A percentile compares a stretch with the other conserved stretches of the same genome.
Conservation (phyloP, 1,139 yeast species). For the Sugiyamaella paludigena region DNA sequence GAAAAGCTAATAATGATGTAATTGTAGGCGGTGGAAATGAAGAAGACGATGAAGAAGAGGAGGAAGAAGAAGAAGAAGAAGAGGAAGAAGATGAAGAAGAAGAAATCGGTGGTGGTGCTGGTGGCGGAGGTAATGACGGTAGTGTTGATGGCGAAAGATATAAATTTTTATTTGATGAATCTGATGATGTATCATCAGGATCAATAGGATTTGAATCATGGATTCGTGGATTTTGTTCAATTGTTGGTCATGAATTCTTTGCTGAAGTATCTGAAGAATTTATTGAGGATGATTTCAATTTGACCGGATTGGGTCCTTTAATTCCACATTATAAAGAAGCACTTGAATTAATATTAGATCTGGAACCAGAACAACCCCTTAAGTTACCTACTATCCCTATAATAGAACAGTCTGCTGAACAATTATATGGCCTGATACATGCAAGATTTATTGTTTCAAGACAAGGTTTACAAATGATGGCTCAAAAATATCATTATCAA, state of each 20-base stretch:
- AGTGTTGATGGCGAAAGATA: constrained; percentile 6
- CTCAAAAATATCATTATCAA: constrained; percentile 86
- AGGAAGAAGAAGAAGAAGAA: constrained; percentile 12
- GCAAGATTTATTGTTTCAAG: constrained; percentile 87
- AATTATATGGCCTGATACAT: constrained; percentile 89
- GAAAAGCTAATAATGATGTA: too few species aligned
- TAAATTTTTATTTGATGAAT: constrained; percentile 8
- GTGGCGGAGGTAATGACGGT: constrained; percentile 6
- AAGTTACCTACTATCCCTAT: constrained; percentile 69
- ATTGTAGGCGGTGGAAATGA: not conserved
- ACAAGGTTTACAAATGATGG: constrained; percentile 91
- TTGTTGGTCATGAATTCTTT: constrained; percentile 89
- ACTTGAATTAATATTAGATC: constrained; percentile 81
- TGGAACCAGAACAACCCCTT: constrained; percentile 65
- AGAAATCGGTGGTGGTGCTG: constrained; percentile 1
- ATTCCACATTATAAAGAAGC: constrained; percentile 94
- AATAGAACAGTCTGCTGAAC: constrained; percentile 86
- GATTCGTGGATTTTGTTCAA: constrained; percentile 85
- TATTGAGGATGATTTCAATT: constrained; percentile 93
- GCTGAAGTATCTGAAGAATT: constrained; percentile 91
- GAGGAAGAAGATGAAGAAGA: constrained; percentile 6
- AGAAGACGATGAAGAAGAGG: not conserved
- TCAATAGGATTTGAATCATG: constrained; percentile 50
- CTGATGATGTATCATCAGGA: constrained; percentile 24
- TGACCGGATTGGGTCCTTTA: constrained; percentile 80